Percentiles rank a stretch among this genome's conserved stretches.
Conservation (phyloP, 2,329 filamentous ascomycete species). For the Venturia effusa region DNA sequence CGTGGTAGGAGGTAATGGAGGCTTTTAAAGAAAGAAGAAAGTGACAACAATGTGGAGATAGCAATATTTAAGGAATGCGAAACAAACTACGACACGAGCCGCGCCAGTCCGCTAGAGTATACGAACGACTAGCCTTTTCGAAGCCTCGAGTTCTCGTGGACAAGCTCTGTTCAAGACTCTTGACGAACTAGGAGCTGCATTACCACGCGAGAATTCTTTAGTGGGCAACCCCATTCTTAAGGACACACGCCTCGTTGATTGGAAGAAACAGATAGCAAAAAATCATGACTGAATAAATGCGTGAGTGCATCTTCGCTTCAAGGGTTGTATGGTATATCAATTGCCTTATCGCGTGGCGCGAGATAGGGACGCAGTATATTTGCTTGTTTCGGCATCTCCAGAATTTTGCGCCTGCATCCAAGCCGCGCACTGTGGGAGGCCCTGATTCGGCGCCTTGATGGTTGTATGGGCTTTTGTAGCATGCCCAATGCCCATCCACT, state of each 20-base stretch:
- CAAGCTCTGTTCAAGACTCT: neutral
- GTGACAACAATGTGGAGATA: neutral
- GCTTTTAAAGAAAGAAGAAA: neutral
- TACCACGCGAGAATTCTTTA: neutral
- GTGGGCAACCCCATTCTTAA: neutral
- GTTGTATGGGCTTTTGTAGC: neutral
- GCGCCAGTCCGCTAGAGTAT: neutral
- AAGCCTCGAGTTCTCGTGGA: constrained; percentile 1
- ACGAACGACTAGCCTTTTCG: neutral
- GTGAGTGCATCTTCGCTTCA: neutral
- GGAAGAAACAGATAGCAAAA: neutral
- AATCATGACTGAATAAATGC: neutral
- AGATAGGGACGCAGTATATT: neutral
- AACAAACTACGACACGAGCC: neutral
- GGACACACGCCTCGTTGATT: neutral
- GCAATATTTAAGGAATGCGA: neutral
- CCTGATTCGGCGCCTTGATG: neutral
- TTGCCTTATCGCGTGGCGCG: constrained; percentile 1
- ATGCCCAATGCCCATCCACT: neutral
- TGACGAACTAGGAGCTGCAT: neutral
- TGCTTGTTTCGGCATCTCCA: neutral
- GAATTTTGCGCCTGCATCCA: neutral
- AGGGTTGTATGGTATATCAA: neutral
- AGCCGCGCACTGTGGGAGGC: neutral
- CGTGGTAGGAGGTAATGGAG: neutral